Conservation (phyloP, 108 stramenopile genomes). For the Epipyxis sp. region DNA sequence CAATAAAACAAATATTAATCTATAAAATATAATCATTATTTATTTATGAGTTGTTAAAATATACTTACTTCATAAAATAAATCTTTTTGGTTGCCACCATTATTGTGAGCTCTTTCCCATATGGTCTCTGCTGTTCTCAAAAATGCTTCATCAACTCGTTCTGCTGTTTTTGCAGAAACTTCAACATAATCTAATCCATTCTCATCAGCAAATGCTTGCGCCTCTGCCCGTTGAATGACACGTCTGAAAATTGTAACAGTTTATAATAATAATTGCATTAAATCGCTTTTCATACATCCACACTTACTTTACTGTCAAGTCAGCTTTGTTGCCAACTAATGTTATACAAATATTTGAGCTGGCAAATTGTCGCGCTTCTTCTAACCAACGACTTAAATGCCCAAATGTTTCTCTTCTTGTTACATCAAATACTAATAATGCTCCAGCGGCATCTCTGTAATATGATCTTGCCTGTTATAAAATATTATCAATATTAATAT, state of each 20-base stretch:
- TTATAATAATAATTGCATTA: too few relatives aligned
- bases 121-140: background rate
- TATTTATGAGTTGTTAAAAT: too few relatives aligned
- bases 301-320: background rate
- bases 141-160: slow-evolving; percentile 28
- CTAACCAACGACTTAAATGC: slow-evolving; percentile 26
- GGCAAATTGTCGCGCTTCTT: slow-evolving; percentile 30
- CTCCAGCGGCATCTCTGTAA: slow-evolving; percentile 29
- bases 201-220: slow-evolving; percentile 14
- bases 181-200: slow-evolving; percentile 25
- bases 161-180: slow-evolving; percentile 22
- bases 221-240: background rate
- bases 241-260: background rate
- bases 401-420: slow-evolving; percentile 23
- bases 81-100: too few relatives aligned
- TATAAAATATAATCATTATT: too few relatives aligned
- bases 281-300: too few relatives aligned
- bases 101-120: too few relatives aligned
- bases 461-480: slow-evolving; percentile 24
- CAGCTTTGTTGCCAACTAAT: slow-evolving; percentile 27
- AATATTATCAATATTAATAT: background rate
- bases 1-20: too few relatives aligned
- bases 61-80: too few relatives aligned
- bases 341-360: slow-evolving; percentile 24
- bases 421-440: slow-evolving; percentile 24